phyloP scores from a whole-genome alignment of 2,329 filamentous ascomycete genomes.

The Diaporthe eres region DNA sequence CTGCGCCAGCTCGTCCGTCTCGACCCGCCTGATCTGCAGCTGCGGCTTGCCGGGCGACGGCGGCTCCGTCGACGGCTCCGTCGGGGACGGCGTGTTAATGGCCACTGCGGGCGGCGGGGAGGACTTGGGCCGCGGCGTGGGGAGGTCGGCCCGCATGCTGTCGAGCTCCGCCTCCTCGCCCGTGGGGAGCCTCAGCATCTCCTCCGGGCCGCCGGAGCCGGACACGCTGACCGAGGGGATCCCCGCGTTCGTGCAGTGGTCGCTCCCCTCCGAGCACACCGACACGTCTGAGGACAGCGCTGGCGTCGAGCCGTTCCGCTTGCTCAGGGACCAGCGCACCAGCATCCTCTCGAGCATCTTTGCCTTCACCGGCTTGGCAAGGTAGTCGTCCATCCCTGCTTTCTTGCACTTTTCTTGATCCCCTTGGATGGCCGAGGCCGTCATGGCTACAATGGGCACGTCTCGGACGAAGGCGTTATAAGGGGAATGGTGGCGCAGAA shows the following conservation, averaged over 20 bases:
- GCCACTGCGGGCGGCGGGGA: neutral
- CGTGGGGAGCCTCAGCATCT: neutral
- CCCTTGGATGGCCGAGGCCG: constrained; percentile 68
- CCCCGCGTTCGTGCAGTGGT: constrained; percentile 45
- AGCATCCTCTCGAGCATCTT: constrained; percentile 60
- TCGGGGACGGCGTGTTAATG: neutral
- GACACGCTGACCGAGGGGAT: constrained; percentile 43
- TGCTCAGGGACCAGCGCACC: constrained; percentile 47
- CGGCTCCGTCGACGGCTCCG: neutral
- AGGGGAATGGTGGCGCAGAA: constrained; percentile 76
- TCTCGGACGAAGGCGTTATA: constrained; percentile 72
- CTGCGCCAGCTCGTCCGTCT: constrained; percentile 46
- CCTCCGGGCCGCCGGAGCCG: neutral
- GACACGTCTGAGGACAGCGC: constrained; percentile 19
- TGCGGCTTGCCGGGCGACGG: constrained; percentile 30
- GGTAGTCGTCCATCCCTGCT: constrained; percentile 69
- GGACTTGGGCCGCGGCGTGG: constrained; percentile 34
- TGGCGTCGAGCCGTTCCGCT: constrained; percentile 34
- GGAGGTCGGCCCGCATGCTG: constrained; percentile 4
- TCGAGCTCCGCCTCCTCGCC: neutral
- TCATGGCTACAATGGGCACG: constrained; percentile 70
- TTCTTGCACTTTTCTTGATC: constrained; percentile 67
- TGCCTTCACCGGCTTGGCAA: constrained; percentile 68
- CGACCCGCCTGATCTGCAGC: constrained; percentile 35
- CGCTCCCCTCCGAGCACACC: constrained; percentile 46